A percentile compares a stretch with the other conserved stretches of the same genome.
Conservation (phyloP, 805 yeast genomes). For the Wickerhamomyces rabaulensis region DNA sequence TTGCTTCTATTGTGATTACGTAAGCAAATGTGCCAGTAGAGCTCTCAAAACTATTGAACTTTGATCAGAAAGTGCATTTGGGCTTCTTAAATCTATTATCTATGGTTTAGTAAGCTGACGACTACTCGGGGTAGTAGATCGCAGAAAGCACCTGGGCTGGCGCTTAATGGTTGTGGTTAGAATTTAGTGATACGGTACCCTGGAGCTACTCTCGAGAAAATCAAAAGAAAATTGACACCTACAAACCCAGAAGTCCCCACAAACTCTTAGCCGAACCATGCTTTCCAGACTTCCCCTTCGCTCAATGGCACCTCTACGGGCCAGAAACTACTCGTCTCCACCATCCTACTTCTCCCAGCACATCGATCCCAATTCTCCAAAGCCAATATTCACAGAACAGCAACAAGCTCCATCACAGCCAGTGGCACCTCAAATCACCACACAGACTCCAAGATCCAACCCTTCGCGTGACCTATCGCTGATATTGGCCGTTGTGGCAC, state of each 20-base stretch:
- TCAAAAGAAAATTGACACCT: too few relatives aligned
- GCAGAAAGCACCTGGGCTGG: too few relatives aligned
- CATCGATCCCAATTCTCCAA: not conserved
- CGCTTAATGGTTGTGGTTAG: too few relatives aligned
- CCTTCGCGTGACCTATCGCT: slow-evolving; percentile 35
- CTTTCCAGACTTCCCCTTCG: not conserved
- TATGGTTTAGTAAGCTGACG: too few relatives aligned
- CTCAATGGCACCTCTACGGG: not conserved
- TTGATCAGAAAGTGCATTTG: too few relatives aligned
- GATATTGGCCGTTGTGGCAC: slow-evolving; percentile 36
- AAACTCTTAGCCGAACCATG: not conserved
- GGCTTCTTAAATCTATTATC: too few relatives aligned
- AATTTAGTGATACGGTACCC: too few relatives aligned
- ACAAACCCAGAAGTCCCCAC: not conserved
- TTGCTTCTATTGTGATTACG: too few relatives aligned
- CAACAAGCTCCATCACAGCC: not conserved
- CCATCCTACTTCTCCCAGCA: slow-evolving; percentile 19
- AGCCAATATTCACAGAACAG: not conserved
- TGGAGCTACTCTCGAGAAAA: too few relatives aligned
- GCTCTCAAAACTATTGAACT: too few relatives aligned
- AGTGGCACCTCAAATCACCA: not conserved
- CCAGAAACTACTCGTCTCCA: slow-evolving; percentile 9
- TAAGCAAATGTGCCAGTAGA: too few relatives aligned
- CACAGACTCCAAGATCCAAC: slow-evolving; percentile 2
- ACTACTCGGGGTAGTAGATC: too few relatives aligned